Base-by-base conservation (phyloP, 176 grass and related monocot genomes). In the Cocos nucifera region DNA sequence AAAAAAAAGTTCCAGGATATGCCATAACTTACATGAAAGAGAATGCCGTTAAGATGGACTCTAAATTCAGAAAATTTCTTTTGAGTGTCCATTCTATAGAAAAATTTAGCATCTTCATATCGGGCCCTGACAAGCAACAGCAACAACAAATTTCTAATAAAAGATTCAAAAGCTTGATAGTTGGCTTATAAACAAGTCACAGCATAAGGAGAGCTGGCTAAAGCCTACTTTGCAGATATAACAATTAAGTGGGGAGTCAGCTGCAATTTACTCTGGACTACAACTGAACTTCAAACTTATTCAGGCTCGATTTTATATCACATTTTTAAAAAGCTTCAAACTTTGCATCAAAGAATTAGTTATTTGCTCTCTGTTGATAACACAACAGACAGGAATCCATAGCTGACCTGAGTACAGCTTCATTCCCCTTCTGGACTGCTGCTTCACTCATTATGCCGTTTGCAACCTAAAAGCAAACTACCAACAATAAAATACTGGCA, bases 51-150 rank as follows among this genome's bases (percentile, higher is more conserved):
- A 29, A 96, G 83, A 65, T 82, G 83, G 53, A 51, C 62, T 29
- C 83, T 86, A 28, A 96, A 96, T 68, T 96, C 86, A 79, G 83
- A 82, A 50, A 96, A 80, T 58, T 88, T 80, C 78, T 87, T 96
- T 66, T 84, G 80, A 22, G 78, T 90, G 76, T 96, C 92, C 86
- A 90, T 82, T 69, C 82, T 90, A 56, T 96, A 96, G 61, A 96
- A 96, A 69, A 96, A 96, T 53, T 84, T 96, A 17, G 86, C 92
- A 44, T 96, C 92, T 65, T 96, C 92, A 61, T 90, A 96, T 23
- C 92, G 82, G 49, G 92, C 92, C 85, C 92, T 96, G 80, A 61
- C 35, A 44, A 44, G 9, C 35, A 44, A 44, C 35, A 55, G 5
- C 22, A 27, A 56, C 32, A 16, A 12, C 22, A 18, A 30, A n/a